These are phyloP conservation scores for Cinnamomum micranthum DNA, from an alignment of 164 flowering plant species.

Conservation along the genomic window DNA sequence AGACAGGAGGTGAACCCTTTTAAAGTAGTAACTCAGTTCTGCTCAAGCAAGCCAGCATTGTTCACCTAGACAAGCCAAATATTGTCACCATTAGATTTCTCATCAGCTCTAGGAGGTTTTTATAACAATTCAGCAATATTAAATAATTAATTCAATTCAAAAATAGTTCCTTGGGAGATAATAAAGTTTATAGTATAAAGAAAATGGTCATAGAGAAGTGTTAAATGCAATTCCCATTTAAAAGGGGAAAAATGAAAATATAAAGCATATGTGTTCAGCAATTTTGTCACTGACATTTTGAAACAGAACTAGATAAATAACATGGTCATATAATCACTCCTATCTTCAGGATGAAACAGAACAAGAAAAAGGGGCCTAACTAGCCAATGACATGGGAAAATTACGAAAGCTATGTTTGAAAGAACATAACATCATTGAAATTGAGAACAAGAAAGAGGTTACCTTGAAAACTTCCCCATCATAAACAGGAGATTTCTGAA, in stretches of 20 bases:
- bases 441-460: too few species aligned
- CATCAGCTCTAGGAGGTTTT: background rate
- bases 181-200: background rate
- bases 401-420: too few species aligned
- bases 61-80: conserved; percentile 53
- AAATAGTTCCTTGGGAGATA: background rate
- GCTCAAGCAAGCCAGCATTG: conserved; percentile 89
- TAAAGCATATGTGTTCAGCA: background rate
- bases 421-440: too few species aligned
- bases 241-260: background rate
- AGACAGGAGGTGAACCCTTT: conserved; percentile 58
- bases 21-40: conserved; percentile 49
- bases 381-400: too few species aligned
- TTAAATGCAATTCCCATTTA: background rate
- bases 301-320: too few species aligned
- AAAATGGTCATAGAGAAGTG: background rate
- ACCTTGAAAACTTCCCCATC: conserved; percentile 93
- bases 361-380: too few species aligned
- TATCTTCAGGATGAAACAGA: background rate
- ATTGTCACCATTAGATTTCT: conserved; percentile 5
- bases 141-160: conserved; percentile 1
- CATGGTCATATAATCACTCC: too few species aligned
- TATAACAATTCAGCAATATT: background rate
- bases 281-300: background rate
- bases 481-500: conserved; percentile 87